Conservation (phyloP, 495 filamentous ascomycete genomes). For the Friedmanniomyces endolithicus region DNA sequence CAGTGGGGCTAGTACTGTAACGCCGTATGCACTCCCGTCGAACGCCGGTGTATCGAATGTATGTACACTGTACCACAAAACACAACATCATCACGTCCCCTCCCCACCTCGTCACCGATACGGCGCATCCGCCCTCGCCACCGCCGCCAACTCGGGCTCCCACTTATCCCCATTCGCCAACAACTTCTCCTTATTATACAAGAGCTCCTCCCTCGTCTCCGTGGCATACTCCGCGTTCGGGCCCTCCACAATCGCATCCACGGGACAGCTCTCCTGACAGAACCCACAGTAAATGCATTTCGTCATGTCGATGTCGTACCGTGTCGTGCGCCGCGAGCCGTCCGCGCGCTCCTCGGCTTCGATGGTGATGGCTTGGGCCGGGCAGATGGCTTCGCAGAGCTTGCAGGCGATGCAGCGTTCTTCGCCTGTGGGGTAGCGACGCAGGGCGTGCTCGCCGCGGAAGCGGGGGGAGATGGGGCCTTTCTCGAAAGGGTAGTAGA, state of each 20-base stretch:
- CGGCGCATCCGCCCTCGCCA: conserved; percentile 56
- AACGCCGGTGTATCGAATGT: not conserved
- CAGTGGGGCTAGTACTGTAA: too few relatives aligned
- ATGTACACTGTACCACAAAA: not conserved
- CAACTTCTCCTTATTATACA: conserved; percentile 98
- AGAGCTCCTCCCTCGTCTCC: conserved; percentile 88
- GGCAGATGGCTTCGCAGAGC: conserved; percentile 96
- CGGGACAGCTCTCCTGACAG: conserved; percentile 97
- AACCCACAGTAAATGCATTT: conserved; percentile 99
- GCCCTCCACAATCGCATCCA: conserved; percentile 90
- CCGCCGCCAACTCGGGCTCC: conserved; percentile 93
- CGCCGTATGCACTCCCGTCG: too few relatives aligned
- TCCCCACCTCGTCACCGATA: conserved; percentile 27
- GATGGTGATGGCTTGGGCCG: conserved; percentile 92
- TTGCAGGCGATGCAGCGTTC: conserved; percentile 99
- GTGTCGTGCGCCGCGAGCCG: conserved; percentile 82
- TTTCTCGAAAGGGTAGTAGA: conserved; percentile 98
- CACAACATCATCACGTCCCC: not conserved
- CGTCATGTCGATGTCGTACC: conserved; percentile 99
- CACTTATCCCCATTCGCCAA: conserved; percentile 89
- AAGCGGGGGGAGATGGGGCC: conserved; percentile 96
- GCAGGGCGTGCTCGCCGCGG: conserved; percentile 89
- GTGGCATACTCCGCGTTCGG: conserved; percentile 97
- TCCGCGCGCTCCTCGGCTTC: conserved; percentile 97
- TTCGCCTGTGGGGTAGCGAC: conserved; percentile 91